phyloP scores from a whole-genome alignment of 2,329 filamentous ascomycete genomes.

The Dryadomyces quercus-mongolicae region DNA sequence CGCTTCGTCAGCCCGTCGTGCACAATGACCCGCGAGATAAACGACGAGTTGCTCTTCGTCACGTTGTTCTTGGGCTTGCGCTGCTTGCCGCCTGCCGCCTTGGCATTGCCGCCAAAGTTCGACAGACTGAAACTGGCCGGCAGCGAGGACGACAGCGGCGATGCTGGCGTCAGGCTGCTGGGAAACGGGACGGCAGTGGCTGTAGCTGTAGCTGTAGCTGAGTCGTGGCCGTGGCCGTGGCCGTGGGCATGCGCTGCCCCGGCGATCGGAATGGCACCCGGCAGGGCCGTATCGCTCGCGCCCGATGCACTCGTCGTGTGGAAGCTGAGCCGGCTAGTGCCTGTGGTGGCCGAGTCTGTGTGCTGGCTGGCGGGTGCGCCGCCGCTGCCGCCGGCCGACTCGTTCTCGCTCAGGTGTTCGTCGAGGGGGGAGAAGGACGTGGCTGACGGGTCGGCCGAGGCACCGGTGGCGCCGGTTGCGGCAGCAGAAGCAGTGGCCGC shows the following conservation, averaged over 20 bases:
- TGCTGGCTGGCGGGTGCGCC: not conserved
- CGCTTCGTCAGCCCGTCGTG: conserved; percentile 73
- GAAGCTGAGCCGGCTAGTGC: conserved; percentile 9
- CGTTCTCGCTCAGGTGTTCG: conserved; percentile 10
- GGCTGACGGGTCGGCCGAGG: not conserved
- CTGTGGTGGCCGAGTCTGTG: conserved; percentile 6
- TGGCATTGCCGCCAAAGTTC: conserved; percentile 52
- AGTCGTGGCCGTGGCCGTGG: conserved; percentile 19
- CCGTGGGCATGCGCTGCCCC: conserved; percentile 25
- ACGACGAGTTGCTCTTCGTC: conserved; percentile 95
- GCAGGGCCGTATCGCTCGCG: conserved; percentile 23
- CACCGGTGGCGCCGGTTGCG: not conserved
- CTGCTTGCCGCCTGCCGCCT: conserved; percentile 61
- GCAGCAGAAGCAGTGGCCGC: not conserved
- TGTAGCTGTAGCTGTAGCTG: no score
- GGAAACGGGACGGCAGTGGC: not conserved
- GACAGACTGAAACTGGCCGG: conserved; percentile 53
- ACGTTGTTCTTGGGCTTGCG: conserved; percentile 97
- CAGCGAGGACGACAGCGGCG: conserved; percentile 22
- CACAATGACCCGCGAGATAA: conserved; percentile 90
- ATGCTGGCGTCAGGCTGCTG: conserved; percentile 32
- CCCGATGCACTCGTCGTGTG: conserved; percentile 10
- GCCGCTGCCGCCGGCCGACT: conserved; percentile 1
- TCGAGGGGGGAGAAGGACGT: conserved; percentile 5
- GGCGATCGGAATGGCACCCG: conserved; percentile 22